Evolutionary conservation across 441 rosid species (phyloP).

Genomic region (Mallotus japonicus): DNA sequence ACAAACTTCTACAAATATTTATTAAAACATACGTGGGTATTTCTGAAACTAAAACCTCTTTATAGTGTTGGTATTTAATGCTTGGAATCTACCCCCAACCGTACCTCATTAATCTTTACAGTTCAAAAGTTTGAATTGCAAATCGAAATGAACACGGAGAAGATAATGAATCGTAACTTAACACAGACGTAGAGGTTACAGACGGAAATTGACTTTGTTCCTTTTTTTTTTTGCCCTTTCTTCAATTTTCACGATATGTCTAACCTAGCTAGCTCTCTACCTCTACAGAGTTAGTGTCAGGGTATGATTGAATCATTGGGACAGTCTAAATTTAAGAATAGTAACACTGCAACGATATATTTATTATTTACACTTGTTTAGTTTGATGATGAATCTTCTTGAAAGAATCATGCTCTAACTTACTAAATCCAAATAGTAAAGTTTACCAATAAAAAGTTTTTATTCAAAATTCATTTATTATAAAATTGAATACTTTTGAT

Average conservation of each 20-base stretch:
- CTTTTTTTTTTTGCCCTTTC: not conserved
- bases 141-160: not conserved
- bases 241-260: no score
- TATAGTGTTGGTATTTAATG: slow-evolving; percentile 30
- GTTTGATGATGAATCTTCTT: no score
- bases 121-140: slow-evolving; percentile 2
- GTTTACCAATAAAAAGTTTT: no score
- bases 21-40: slow-evolving; percentile 8
- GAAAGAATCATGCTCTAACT: no score
- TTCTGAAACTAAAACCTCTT: slow-evolving; percentile 17
- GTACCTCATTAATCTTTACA: slow-evolving; percentile 19
- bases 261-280: not conserved
- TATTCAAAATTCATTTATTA: no score
- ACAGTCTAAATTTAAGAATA: slow-evolving; percentile 28
- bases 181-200: slow-evolving; percentile 13
- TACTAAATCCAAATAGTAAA: no score
- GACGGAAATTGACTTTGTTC: slow-evolving; percentile 29
- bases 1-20: slow-evolving; percentile 26
- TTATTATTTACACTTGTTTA: not conserved
- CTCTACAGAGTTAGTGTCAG: slow-evolving; percentile 29
- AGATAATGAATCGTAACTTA: not conserved
- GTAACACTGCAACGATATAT: not conserved
- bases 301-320: slow-evolving; percentile 57
- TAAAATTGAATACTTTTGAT: no score
- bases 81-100: slow-evolving; percentile 40